These are phyloP conservation scores for Bipolaris bicolor DNA, from an alignment of 2,329 filamentous ascomycete species.

Conservation along the genomic window DNA sequence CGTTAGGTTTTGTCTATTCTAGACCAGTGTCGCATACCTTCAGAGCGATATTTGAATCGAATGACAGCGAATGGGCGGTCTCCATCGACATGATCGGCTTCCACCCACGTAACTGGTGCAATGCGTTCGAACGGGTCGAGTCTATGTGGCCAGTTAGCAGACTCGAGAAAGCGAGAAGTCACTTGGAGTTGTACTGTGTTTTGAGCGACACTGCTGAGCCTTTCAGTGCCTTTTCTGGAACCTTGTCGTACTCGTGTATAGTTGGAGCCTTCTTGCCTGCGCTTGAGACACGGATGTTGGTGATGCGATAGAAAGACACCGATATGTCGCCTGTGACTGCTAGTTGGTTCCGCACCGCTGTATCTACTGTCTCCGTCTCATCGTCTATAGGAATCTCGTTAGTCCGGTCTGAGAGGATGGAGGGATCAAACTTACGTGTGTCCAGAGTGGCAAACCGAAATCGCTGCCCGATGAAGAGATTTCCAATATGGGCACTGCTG, in stretches of 20 bases:
- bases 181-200: slow-evolving; percentile 1
- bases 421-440: slow-evolving; percentile 1
- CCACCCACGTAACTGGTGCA: slow-evolving; percentile 6
- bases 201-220: slow-evolving; percentile 10
- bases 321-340: slow-evolving; percentile 5
- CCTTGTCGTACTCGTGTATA: slow-evolving; percentile 1
- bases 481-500: neutral
- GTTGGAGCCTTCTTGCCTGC: slow-evolving; percentile 3
- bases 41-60: slow-evolving; percentile 25
- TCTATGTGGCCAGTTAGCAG: neutral
- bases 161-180: neutral
- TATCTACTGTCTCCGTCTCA: neutral
- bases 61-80: slow-evolving; percentile 19
- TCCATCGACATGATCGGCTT: slow-evolving; percentile 5
- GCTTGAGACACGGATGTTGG: slow-evolving; percentile 1
- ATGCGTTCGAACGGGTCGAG: slow-evolving; percentile 4
- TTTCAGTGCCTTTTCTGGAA: slow-evolving; percentile 16
- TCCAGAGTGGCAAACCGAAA: slow-evolving; percentile 9
- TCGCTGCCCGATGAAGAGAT: slow-evolving; percentile 1
- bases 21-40: neutral
- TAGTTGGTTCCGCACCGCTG: neutral
- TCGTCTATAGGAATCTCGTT: neutral
- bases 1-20: no score
- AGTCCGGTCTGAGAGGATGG: neutral
- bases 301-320: slow-evolving; percentile 1